Base-by-base conservation (phyloP, 2,329 filamentous ascomycete species). In the Septoria linicola region DNA sequence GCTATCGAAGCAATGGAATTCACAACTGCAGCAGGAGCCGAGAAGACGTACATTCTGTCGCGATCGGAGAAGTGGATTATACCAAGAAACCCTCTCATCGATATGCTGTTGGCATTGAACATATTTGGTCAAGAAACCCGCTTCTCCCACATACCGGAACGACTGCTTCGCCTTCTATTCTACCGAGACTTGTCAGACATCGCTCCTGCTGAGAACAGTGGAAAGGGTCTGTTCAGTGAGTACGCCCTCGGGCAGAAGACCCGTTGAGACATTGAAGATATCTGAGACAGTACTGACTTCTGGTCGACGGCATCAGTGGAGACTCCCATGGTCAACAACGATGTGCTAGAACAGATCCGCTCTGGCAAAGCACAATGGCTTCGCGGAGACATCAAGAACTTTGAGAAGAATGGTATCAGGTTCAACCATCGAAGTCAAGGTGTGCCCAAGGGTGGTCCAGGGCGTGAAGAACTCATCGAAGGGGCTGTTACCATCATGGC, bases 1-100 rank as follows among this genome's bases (percentile, higher is more conserved):
- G 89, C 88, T 2, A 84, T 95, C 3, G 89, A 95, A 67, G 88
- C 87, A 0, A 76, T 95, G 20, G 88, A 95, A 64, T 95, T 89
- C 60, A 87, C 87, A 1, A 80, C 84, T 8, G 73, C 80, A 10
- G 79, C 82, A 35, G 77, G 82, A 3, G 88, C 88, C 0, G 73
- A 75, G 6, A 82, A 88, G 62, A 84, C 85, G 0, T 84, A 83
- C 50, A 83, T 95, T 23, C 78, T 95, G 8, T 82, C 88, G 0
- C 79, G 89, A 19, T 59, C 52, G 16, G 62, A 65, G 41, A 66
- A 66, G 35, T 66, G 64, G 64, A 62, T 64, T 50, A 63, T 64
- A 21, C 89, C 89, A 0, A 80, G 89, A 7, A 93, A 95, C 59
- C 75, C 87, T 0, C 41, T 93, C 36, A 76, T 93, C 43, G 84